Evolutionary conservation across 2,329 filamentous ascomycete genomes (phyloP).

Genomic region (Fusarium irregulare): DNA sequence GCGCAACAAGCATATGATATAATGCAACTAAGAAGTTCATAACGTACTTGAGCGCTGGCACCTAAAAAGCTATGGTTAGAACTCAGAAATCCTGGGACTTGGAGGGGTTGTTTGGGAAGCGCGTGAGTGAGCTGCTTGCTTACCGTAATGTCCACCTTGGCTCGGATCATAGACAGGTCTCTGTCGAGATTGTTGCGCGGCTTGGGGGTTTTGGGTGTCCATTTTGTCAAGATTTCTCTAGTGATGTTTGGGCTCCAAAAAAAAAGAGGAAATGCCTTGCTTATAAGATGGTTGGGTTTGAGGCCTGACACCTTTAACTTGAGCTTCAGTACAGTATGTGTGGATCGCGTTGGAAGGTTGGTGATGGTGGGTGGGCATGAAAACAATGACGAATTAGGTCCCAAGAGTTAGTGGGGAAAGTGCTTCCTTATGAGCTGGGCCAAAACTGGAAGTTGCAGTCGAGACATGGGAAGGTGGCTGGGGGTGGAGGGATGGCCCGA

Average conservation of each 20-base stretch:
- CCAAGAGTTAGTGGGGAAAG: neutral
- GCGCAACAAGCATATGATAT: slow-evolving; percentile 1
- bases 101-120: neutral
- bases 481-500: neutral
- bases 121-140: slow-evolving; percentile 52
- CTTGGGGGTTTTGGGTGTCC: slow-evolving; percentile 59
- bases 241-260: neutral
- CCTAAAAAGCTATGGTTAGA: slow-evolving; percentile 48
- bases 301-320: slow-evolving; percentile 7
- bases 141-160: slow-evolving; percentile 83
- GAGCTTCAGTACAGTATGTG: slow-evolving; percentile 6
- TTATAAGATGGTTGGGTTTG: slow-evolving; percentile 5
- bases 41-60: slow-evolving; percentile 59
- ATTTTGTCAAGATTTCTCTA: slow-evolving; percentile 42
- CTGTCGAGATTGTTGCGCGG: slow-evolving; percentile 66
- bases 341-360: slow-evolving; percentile 6
- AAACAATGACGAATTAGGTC: slow-evolving; percentile 10
- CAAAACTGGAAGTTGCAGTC: neutral
- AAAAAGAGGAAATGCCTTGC: neutral
- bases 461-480: neutral
- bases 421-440: neutral
- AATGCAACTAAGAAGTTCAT: neutral
- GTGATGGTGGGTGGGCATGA: slow-evolving; percentile 4
- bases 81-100: neutral
- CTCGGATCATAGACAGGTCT: slow-evolving; percentile 77